phyloP scores from a whole-genome alignment of 2,329 filamentous ascomycete genomes.

The Botryotinia globosa region DNA sequence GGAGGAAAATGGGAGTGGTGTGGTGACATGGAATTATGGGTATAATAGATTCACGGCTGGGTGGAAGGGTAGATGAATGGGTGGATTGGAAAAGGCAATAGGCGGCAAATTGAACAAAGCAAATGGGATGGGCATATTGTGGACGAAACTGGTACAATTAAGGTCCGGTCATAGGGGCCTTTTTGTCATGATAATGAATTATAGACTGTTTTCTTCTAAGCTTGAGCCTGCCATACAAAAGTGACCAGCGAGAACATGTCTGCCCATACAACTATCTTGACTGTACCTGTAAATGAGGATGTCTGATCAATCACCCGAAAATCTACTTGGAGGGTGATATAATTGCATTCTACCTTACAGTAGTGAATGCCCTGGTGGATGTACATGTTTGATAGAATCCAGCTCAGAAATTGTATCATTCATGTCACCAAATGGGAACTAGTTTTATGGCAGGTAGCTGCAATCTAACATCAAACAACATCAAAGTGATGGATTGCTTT shows the following conservation, averaged over 20 bases:
- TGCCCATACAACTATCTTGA: not conserved
- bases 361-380: not conserved
- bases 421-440: not conserved
- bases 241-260: not conserved
- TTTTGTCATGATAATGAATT: not conserved
- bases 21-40: not conserved
- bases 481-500: not conserved
- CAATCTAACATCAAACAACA: not conserved
- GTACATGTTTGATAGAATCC: not conserved
- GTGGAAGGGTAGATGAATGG: not conserved
- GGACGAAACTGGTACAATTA: not conserved
- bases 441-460: not conserved
- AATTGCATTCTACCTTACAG: not conserved
- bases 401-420: not conserved
- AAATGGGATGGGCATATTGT: not conserved
- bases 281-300: not conserved
- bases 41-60: not conserved
- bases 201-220: not conserved
- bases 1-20: not conserved
- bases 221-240: not conserved
- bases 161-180: not conserved
- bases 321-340: not conserved
- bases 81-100: not conserved
- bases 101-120: not conserved
- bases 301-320: not conserved